These are phyloP conservation scores for Ammopiptanthus mongolicus DNA, from an alignment of 306 rosid species.

Conservation along the genomic window DNA sequence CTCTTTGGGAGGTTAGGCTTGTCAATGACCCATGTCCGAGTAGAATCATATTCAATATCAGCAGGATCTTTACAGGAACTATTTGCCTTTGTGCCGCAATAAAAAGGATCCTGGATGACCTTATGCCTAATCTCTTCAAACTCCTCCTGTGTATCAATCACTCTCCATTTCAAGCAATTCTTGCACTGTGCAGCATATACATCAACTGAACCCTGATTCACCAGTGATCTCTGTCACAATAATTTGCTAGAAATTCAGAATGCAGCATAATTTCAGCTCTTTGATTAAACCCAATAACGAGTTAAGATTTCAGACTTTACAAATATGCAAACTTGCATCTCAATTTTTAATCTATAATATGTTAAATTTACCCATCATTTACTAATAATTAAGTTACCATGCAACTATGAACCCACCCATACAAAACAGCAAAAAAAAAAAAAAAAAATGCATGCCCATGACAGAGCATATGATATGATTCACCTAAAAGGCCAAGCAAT, in stretches of 20 bases:
- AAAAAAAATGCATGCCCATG: neutral
- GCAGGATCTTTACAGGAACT: conserved; percentile 65
- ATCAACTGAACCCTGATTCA: conserved; percentile 44
- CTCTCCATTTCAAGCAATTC: conserved; percentile 79
- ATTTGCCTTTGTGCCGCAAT: conserved; percentile 46
- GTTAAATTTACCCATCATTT: neutral
- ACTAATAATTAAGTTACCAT: neutral
- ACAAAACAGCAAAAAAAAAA: neutral
- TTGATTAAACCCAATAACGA: neutral
- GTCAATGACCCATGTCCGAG: conserved; percentile 87
- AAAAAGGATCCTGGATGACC: conserved; percentile 47
- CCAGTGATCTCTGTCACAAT: conserved; percentile 31
- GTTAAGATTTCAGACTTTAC: neutral
- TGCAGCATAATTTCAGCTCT: conserved; percentile 1
- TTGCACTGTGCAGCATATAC: conserved; percentile 71
- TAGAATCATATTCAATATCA: conserved; percentile 58
- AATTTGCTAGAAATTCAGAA: conserved; percentile 25
- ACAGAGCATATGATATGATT: neutral
- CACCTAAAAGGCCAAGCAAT: neutral
- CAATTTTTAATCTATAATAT: neutral
- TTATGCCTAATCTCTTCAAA: conserved; percentile 73
- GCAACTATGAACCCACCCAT: neutral
- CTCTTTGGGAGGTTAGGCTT: conserved; percentile 75
- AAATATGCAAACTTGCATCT: neutral
- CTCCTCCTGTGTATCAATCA: conserved; percentile 63